Evolutionary conservation across 192 early-diverging fungal species (phyloP).

Genomic region (Chytriomyces sp.): DNA sequence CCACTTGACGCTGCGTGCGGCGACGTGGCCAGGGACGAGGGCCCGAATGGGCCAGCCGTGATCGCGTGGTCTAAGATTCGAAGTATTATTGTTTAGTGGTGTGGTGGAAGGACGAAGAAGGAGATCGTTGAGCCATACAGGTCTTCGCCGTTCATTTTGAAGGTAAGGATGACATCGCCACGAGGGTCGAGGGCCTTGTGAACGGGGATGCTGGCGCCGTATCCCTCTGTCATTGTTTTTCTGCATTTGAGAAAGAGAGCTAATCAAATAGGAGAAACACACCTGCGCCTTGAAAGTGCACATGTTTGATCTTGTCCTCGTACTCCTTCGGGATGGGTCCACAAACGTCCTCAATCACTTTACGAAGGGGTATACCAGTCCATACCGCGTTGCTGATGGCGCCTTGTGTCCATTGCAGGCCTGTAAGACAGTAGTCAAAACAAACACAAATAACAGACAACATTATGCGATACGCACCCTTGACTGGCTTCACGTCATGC

Average conservation of each 20-base stretch:
- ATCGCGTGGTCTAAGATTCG: too few species aligned
- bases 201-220: constrained; percentile 70
- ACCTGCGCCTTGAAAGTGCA: constrained; percentile 37
- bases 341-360: constrained; percentile 68
- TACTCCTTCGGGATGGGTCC: constrained; percentile 65
- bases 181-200: constrained; percentile 63
- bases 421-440: constrained; percentile 27
- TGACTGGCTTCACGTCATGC: constrained; percentile 72
- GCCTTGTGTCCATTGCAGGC: constrained; percentile 79
- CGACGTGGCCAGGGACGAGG: constrained; percentile 88
- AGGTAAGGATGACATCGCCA: constrained; percentile 73
- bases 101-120: too few species aligned
- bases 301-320: constrained; percentile 62
- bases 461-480: constrained; percentile 22
- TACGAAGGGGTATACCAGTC: constrained; percentile 74
- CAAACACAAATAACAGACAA: not conserved
- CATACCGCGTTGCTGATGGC: constrained; percentile 80
- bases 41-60: constrained; percentile 87
- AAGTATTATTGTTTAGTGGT: too few species aligned
- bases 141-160: constrained; percentile 61
- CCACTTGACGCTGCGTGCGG: constrained; percentile 89
- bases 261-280: not conserved
- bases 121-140: too few species aligned
- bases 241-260: not conserved
- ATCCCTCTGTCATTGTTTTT: constrained; percentile 44